Base-by-base conservation (phyloP, 768 basidiomycete genomes). In the Rhizopogon vulgaris region DNA sequence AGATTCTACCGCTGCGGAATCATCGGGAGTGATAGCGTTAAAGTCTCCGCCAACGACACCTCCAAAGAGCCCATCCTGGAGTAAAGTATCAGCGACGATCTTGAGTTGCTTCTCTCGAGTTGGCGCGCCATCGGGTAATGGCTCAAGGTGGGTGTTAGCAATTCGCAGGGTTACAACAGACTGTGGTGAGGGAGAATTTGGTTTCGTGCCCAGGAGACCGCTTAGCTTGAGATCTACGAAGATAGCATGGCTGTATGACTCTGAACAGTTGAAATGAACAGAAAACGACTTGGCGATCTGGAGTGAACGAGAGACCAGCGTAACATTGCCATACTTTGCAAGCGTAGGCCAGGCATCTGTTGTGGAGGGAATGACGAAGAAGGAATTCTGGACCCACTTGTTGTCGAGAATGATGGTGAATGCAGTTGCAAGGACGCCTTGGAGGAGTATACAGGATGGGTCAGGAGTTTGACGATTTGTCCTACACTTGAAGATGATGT, bases 91-190 rank as follows among this genome's bases (percentile, higher is more conserved):
- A 6, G 75, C 69, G 38, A 81, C 68, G 41, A 78, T 62, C 34
- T 64, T 63, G 54, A 85, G 62, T 66, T 86, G 84, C 49, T 62
- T 60, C 12, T 73, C 60, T 14, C 61, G 22, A 10, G 57, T 71
- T 22, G 75, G 61, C 56, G 71, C 63, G 14, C 79, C 80, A 2
- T 52, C 10, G 1, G 69, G 64, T 43, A 80, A 56, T 14, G 82
- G 81, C 63, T 87, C 85, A 36, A 87, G 71, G 60, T 87, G 84
- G 32, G 83, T 84, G 62, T 85, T 86, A 39, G 79, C 74, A 41
- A 85, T 66, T 14, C 83, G 71, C 49, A 85, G 52, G 17, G 71
- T 67, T 39, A 73, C 68, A 22, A 58, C 51, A 38, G 63, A 59
- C 40, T 65, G 67, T 17, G 59, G 69, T 4, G 61, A 50, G 15